Conservation (phyloP, 2,329 filamentous ascomycete genomes). For the Xylaria polymorpha region DNA sequence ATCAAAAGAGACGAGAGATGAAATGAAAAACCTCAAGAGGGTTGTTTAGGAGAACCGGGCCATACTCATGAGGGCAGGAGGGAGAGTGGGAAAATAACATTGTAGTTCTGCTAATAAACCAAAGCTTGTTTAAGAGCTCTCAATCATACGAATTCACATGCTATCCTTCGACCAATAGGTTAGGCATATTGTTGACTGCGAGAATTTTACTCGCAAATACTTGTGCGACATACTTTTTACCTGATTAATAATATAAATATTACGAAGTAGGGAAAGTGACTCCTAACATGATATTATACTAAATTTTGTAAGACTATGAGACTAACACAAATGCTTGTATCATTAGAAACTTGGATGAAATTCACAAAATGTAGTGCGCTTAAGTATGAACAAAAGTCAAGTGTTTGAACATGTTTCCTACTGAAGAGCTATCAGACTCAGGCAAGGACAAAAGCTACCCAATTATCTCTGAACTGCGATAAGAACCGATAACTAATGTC, state of each 20-base stretch:
- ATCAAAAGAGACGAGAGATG: conserved; percentile 12
- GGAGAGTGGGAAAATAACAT: background rate
- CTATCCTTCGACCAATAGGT: background rate
- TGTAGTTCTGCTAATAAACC: background rate
- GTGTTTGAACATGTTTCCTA: background rate
- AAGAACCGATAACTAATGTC: background rate
- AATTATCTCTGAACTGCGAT: no score
- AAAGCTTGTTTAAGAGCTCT: background rate
- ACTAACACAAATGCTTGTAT: background rate
- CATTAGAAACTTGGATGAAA: background rate
- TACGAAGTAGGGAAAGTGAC: background rate
- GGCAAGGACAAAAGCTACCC: background rate
- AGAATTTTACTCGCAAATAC: no score
- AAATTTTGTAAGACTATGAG: background rate
- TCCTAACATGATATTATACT: background rate
- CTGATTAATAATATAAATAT: background rate
- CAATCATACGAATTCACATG: background rate
- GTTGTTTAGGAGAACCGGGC: background rate
- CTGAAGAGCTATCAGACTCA: background rate
- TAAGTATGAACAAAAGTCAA: background rate
- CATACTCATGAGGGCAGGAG: background rate
- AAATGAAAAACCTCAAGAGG: background rate
- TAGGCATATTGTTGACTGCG: background rate
- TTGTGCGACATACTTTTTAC: no score
- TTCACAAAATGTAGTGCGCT: background rate